Base-by-base conservation (phyloP, 1,284 basidiomycete genomes). In the Xerocomus amazonicus region DNA sequence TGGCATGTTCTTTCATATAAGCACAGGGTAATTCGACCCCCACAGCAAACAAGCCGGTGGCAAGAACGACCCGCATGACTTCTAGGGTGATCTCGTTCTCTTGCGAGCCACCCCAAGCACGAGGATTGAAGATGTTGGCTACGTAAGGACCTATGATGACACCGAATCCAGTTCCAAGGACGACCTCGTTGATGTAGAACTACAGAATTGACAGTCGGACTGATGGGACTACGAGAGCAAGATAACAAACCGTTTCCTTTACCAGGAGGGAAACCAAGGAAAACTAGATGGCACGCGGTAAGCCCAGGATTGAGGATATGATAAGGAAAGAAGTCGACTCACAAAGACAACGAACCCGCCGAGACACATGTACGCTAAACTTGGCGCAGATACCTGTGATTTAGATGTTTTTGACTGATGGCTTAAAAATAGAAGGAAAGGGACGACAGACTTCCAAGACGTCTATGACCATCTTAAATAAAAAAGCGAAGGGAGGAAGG, bases 141-240 rank as follows among this genome's bases (percentile, higher is more conserved):
- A 76, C 82, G 55, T 92, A 78, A 0, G 92, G 93, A 0, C 92
- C 86, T 53, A 87, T 78, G 41, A 81, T 58, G 51, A 91, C 77
- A 0, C 90, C 87, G 44, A 88, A 90, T 1, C 79, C 75, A 0
- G 92, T 94, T 3, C 93, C 92, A 36, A 97, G 82, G 32, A 94
- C 86, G 23, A 95, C 93, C 74, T 97, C 95, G 59, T 93, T 95
- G 58, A 97, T 83, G 66, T 89, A 96, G 4, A 96, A 66, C 75
- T 87, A 52, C 19, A 12, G 3, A 26, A 40, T 9, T n/a, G 6
- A 8, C 43, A 45, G 39, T 17, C 29, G 3, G 31, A 38, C 17
- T 9, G 17, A 45, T 14, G 27, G 23, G 9, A 44, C 6, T 17
- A 23, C 1, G 19, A 38, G 9, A 14, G 40, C 6, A 23, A 44